A percentile compares a stretch with the other conserved stretches of the same genome.
These are phyloP conservation scores for Amylostereum chailletii DNA, from an alignment of 1,284 basidiomycete genomes.

Conservation along the genomic window DNA sequence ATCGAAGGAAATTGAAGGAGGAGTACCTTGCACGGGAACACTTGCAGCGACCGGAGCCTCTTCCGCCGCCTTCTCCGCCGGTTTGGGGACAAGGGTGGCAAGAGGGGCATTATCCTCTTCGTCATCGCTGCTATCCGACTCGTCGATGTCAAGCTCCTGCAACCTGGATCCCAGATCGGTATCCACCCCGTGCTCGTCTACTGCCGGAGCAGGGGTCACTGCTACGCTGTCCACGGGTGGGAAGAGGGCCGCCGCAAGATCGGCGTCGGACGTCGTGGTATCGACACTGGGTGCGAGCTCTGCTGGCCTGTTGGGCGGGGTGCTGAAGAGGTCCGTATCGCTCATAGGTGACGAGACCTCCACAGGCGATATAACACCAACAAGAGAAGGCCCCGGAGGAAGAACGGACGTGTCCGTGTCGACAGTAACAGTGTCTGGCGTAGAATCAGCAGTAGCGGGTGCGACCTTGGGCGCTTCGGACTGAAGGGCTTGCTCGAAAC, in stretches of 20 bases:
- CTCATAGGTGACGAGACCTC: constrained; percentile 21
- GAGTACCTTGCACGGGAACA: constrained; percentile 1
- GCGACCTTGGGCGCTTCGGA: constrained; percentile 4
- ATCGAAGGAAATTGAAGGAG: constrained; percentile 5
- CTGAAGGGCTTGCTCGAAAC: constrained; percentile 1
- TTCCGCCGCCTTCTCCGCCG: constrained; percentile 4
- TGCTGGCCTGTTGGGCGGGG: constrained; percentile 34
- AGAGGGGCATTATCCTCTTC: constrained; percentile 38
- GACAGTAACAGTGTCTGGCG: constrained; percentile 15
- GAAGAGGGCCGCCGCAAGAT: constrained; percentile 28
- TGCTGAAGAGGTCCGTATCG: constrained; percentile 51
- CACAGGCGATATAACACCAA: background rate
- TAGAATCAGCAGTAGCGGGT: constrained; percentile 16
- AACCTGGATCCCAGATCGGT: constrained; percentile 46
- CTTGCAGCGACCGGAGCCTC: background rate
- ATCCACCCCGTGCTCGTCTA: constrained; percentile 19
- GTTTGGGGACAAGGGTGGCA: constrained; percentile 13
- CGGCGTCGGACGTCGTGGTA: constrained; percentile 18
- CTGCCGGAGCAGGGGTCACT: background rate
- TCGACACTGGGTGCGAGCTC: background rate
- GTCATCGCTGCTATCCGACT: constrained; percentile 48
- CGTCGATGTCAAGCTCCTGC: constrained; percentile 59
- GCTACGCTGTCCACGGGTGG: constrained; percentile 35
- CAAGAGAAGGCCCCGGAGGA: background rate
- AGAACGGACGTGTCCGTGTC: constrained; percentile 1